Percentiles rank a stretch among this genome's conserved stretches.
phyloP scores from a whole-genome alignment of 352 stramenopile genomes.

The Globisporangium solare region DNA sequence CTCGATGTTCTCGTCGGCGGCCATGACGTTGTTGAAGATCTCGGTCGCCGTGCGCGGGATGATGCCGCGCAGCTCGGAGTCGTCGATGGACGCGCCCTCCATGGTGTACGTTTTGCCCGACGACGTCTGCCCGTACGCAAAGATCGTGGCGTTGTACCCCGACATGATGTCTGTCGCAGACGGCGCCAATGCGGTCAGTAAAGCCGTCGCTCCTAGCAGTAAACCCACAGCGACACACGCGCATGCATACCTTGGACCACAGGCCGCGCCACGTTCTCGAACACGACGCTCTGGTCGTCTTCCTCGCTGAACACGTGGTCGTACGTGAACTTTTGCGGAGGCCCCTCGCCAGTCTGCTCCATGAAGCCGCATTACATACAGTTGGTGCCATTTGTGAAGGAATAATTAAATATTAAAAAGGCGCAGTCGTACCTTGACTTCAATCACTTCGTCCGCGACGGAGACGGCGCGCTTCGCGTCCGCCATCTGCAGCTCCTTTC shows the following conservation, averaged over 20 bases:
- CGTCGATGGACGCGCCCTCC: slow-evolving; percentile 83
- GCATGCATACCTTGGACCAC: slow-evolving; percentile 84
- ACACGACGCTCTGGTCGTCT: slow-evolving; percentile 82
- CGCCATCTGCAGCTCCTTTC: slow-evolving; percentile 66
- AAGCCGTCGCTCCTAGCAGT: neutral
- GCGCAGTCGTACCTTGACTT: slow-evolving; percentile 47
- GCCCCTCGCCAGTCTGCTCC: slow-evolving; percentile 40
- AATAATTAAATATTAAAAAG: too few relatives aligned
- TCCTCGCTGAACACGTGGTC: slow-evolving; percentile 87
- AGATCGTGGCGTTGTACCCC: slow-evolving; percentile 93
- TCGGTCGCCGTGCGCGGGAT: slow-evolving; percentile 86
- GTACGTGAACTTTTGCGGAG: slow-evolving; percentile 83
- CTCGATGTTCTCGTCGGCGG: slow-evolving; percentile 88
- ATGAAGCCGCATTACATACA: neutral
- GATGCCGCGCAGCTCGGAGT: slow-evolving; percentile 80
- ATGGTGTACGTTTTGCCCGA: slow-evolving; percentile 90
- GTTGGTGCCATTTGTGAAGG: too few relatives aligned
- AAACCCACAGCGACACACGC: neutral
- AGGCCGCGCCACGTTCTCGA: slow-evolving; percentile 82
- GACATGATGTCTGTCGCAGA: slow-evolving; percentile 74
- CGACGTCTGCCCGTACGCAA: slow-evolving; percentile 91
- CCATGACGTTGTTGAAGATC: slow-evolving; percentile 86
- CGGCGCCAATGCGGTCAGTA: neutral
- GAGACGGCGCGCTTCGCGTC: slow-evolving; percentile 50
- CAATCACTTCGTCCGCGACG: slow-evolving; percentile 44